These are phyloP conservation scores for Mycena capillaripes DNA, from an alignment of 768 basidiomycete species.

Conservation along the genomic window DNA sequence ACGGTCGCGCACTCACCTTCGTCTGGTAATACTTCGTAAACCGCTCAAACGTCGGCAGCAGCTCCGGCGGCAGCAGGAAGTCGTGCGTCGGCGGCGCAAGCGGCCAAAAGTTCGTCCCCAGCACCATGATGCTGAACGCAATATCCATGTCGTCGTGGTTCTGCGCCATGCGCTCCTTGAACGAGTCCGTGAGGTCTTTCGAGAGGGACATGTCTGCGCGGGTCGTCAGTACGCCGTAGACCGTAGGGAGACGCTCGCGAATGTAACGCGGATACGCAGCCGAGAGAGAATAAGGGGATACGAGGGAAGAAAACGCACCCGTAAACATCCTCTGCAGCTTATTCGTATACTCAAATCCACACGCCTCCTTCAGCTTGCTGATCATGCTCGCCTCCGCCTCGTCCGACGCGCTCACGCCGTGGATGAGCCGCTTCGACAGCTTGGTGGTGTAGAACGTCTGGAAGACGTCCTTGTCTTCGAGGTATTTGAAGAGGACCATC, in stretches of 20 bases:
- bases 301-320: constrained; percentile 59
- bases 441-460: constrained; percentile 98
- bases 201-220: constrained; percentile 89
- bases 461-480: constrained; percentile 99
- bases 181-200: constrained; percentile 95
- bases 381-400: constrained; percentile 99
- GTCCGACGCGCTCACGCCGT: constrained; percentile 92
- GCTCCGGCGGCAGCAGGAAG: constrained; percentile 90
- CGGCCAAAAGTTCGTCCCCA: constrained; percentile 98
- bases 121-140: constrained; percentile 93
- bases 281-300: background rate
- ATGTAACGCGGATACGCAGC: too few relatives aligned
- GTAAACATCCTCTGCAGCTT: constrained; percentile 98
- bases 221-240: background rate
- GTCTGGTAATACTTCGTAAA: constrained; percentile 93
- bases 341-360: constrained; percentile 96
- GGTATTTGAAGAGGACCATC: constrained; percentile 99
- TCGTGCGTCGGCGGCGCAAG: constrained; percentile 86
- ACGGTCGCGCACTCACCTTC: background rate
- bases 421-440: constrained; percentile 92
- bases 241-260: too few relatives aligned
- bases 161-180: constrained; percentile 93
- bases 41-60: constrained; percentile 88
- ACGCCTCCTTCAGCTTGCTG: constrained; percentile 95
- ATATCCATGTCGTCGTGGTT: constrained; percentile 87